Base-by-base conservation (phyloP, 345 rosid genomes). In the Jatropha curcas region DNA sequence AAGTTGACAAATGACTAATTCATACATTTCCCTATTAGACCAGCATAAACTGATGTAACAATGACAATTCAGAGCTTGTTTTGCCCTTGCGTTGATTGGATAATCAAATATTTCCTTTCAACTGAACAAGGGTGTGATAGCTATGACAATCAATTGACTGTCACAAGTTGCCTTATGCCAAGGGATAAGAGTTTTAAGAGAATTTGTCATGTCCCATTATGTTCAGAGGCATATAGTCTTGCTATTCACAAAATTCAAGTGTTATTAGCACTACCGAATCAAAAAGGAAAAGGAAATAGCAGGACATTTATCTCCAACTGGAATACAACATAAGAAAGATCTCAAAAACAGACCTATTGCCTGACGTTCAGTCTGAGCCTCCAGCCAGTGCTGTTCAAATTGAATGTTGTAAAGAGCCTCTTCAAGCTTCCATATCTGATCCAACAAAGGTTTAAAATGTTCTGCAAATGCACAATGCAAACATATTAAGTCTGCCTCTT, bases 341-440 rank as follows among this genome's bases (percentile, higher is more conserved):
- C 16, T 46, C 2, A 60, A 55, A 64, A 55, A 64, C 22, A 67
- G 79, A 88, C 96, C 83, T 71, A 85, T 75, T 35, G 90, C 88
- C 79, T 90, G 96, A 58, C 90, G 96, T 71, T 90, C 91, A n/a
- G 92, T 88, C 82, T 90, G 90, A 50, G 91, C 91, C 80, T 84
- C 88, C 10, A 90, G 84, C 92, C 92, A 90, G 70, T 90, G 96
- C 81, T 87, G 92, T 70, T 88, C 96, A 1, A 90, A 90, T 62
- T 86, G 90, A 65, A 90, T 82, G 76, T 88, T 86, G 77, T 86
- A 85, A 48, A 90, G 92, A 20, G 95, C 91, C 65, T 88, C 89
- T 76, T 88, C 90, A 51, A 90, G 74, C 78, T 83, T 88, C 35
- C 82, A 80, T 24, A 90, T 87, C 68, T 90, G 86, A n/a, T 88